A percentile compares a stretch with the other conserved stretches of the same genome.
These are phyloP conservation scores for Millerozyma miso DNA, from an alignment of 805 yeast species.

Conservation along the genomic window DNA sequence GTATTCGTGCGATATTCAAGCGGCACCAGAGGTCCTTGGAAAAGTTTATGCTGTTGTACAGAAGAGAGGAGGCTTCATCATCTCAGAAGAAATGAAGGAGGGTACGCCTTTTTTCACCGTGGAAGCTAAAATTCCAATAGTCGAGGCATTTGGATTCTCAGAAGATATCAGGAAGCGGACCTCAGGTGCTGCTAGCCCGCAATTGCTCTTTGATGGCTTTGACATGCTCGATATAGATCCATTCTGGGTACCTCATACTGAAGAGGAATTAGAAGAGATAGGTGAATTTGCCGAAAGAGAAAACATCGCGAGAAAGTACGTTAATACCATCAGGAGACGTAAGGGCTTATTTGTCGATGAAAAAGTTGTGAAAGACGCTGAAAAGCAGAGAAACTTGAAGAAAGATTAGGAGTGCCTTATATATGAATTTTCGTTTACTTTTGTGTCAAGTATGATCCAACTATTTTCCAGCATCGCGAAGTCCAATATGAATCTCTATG, in stretches of 20 bases:
- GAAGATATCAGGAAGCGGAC: conserved; percentile 92
- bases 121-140: conserved; percentile 82
- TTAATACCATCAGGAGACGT: conserved; percentile 75
- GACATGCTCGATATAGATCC: conserved; percentile 90
- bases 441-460: conserved; percentile 2
- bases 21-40: conserved; percentile 90
- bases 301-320: conserved; percentile 82
- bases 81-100: conserved; percentile 93
- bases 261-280: conserved; percentile 87
- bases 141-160: conserved; percentile 94
- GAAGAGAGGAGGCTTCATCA: conserved; percentile 76
- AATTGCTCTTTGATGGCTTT: conserved; percentile 84
- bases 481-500: background rate
- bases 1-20: conserved; percentile 93
- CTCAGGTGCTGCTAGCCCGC: conserved; percentile 97
- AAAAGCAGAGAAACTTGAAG: conserved; percentile 86
- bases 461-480: background rate
- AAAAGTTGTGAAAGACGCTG: conserved; percentile 87
- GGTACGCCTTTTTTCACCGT: conserved; percentile 96
- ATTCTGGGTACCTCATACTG: conserved; percentile 98
- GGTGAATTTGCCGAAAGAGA: conserved; percentile 93
- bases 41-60: conserved; percentile 94
- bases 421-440: background rate
- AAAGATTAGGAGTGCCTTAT: conserved; percentile 42
- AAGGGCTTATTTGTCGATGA: conserved; percentile 90